Conservation (phyloP, 164 flowering plant genomes). For the Piper betle region DNA sequence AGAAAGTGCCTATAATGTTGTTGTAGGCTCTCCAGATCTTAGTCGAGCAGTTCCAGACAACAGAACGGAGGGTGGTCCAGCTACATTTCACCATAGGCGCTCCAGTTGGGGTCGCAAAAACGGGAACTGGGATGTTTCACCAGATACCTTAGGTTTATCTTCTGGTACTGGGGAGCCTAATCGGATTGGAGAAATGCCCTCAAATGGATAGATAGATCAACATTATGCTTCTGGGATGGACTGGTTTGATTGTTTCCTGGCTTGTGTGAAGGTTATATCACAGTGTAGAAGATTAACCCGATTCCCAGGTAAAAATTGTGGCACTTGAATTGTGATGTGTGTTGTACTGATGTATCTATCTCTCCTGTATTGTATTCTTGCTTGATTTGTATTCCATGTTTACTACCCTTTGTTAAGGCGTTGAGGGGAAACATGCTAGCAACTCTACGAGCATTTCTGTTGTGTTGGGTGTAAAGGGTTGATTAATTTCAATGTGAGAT, state of each 20-base stretch:
- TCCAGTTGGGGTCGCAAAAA: slow-evolving; percentile 91
- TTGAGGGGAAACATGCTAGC: background rate
- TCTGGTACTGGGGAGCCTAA: slow-evolving; percentile 57
- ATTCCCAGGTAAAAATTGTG: background rate
- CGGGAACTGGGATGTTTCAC: slow-evolving; percentile 92
- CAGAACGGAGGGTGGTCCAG: slow-evolving; percentile 34
- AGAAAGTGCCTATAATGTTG: slow-evolving; percentile 27
- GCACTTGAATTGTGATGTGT: background rate
- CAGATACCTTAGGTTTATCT: slow-evolving; percentile 75
- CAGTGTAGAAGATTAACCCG: background rate
- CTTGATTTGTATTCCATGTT: background rate
- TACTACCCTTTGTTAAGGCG: background rate
- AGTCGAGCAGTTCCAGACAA: slow-evolving; percentile 38
- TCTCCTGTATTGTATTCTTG: background rate
- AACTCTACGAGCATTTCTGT: background rate
- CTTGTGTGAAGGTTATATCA: background rate
- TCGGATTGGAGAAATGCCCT: slow-evolving; percentile 12
- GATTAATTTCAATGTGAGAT: background rate
- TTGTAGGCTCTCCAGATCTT: slow-evolving; percentile 43
- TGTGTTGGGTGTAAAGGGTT: slow-evolving; percentile 2
- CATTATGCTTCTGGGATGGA: background rate
- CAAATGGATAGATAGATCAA: slow-evolving; percentile 3
- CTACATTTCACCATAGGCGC: slow-evolving; percentile 53
- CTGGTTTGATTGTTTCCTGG: background rate
- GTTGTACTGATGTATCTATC: background rate